A percentile compares a stretch with the other conserved stretches of the same genome.
Evolutionary conservation across 106 monocot genomes (phyloP).

Genomic region (Apostasia shenzhenica): DNA sequence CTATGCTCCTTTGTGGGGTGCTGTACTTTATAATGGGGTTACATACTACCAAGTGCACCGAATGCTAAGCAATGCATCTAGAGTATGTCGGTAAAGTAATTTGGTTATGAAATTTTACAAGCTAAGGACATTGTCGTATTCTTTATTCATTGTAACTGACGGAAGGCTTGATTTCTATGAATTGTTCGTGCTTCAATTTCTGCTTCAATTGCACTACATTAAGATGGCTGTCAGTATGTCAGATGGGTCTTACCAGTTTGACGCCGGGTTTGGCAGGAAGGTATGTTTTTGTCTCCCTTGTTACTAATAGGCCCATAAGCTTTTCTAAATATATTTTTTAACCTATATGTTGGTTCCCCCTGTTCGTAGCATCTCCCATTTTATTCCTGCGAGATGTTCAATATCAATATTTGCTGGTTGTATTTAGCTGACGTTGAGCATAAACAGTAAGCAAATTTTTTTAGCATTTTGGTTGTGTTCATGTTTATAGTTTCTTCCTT

Average conservation of each 20-base stretch:
- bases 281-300: constrained; percentile 14
- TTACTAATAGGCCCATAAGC: no score
- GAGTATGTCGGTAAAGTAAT: constrained; percentile 34
- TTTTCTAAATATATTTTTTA: no score
- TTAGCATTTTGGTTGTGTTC: no score
- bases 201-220: constrained; percentile 15
- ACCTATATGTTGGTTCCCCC: no score
- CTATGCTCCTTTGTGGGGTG: constrained; percentile 93
- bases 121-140: not conserved
- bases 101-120: not conserved
- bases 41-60: constrained; percentile 94
- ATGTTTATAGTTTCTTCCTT: constrained; percentile 11
- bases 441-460: no score
- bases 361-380: no score
- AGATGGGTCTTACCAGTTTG: constrained; percentile 67
- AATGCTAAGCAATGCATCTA: constrained; percentile 87
- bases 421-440: no score
- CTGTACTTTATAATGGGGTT: constrained; percentile 95
- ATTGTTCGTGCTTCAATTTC: constrained; percentile 1
- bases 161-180: not conserved
- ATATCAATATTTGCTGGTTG: no score
- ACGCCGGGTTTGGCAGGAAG: constrained; percentile 67
- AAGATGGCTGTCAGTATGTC: constrained; percentile 95
- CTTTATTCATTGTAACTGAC: not conserved
- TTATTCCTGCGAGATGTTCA: no score